Conservation (phyloP, 768 basidiomycete species). For the Leucocoprinus birnbaumii region DNA sequence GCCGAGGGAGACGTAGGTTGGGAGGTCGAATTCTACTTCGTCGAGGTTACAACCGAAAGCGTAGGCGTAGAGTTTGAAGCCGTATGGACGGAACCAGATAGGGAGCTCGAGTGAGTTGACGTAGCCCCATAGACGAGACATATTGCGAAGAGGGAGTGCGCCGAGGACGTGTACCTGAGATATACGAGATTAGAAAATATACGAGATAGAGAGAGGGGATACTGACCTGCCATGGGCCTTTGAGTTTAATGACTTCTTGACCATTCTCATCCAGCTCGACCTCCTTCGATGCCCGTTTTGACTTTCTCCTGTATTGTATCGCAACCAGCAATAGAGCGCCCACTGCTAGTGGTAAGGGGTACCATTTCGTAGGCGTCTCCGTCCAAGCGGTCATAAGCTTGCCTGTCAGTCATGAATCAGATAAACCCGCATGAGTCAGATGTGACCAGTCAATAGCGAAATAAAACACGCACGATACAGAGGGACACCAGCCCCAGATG, state of each 20-base stretch:
- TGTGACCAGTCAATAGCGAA: neutral
- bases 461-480: slow-evolving; percentile 44
- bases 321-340: slow-evolving; percentile 85
- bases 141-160: slow-evolving; percentile 88
- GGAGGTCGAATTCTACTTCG: slow-evolving; percentile 83
- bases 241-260: slow-evolving; percentile 72
- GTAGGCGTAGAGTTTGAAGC: slow-evolving; percentile 80
- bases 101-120: slow-evolving; percentile 92
- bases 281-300: slow-evolving; percentile 47
- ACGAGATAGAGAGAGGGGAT: neutral
- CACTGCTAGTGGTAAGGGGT: slow-evolving; percentile 87
- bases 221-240: slow-evolving; percentile 91
- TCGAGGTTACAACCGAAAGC: slow-evolving; percentile 94
- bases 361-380: slow-evolving; percentile 91
- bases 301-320: slow-evolving; percentile 69
- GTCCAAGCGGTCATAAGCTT: slow-evolving; percentile 77
- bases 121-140: slow-evolving; percentile 98
- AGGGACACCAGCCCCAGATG: slow-evolving; percentile 31
- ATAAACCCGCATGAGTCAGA: neutral
- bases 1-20: slow-evolving; percentile 81
- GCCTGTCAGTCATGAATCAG: slow-evolving; percentile 32
- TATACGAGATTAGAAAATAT: neutral
- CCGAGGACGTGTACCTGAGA: slow-evolving; percentile 91
- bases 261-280: slow-evolving; percentile 83
- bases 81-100: slow-evolving; percentile 91